Conservation (phyloP, 768 basidiomycete species). For the Candolleomyces eurysporus region DNA sequence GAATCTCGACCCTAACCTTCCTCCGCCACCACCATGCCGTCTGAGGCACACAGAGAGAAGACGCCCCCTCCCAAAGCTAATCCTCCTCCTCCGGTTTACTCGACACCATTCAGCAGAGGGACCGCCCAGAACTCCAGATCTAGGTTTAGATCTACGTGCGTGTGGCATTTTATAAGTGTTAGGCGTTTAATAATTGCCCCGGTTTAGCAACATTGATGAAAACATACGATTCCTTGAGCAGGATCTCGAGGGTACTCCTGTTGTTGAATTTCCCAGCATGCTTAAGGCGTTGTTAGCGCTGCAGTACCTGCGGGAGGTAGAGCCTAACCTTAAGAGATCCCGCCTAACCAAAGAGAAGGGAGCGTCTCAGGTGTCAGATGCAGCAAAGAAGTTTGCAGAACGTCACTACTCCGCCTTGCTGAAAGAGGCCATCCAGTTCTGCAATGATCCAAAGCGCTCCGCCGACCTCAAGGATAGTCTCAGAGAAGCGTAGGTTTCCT, state of each 20-base stretch:
- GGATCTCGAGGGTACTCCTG: too few species aligned
- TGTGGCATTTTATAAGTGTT: too few species aligned
- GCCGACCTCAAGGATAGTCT: not conserved
- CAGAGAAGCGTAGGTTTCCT: not conserved
- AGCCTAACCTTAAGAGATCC: not conserved
- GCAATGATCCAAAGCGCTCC: not conserved
- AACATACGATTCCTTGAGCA: not conserved
- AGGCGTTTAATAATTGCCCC: too few species aligned
- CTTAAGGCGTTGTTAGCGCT: not conserved
- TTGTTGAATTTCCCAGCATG: not conserved
- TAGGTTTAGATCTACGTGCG: too few species aligned
- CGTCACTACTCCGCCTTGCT: not conserved
- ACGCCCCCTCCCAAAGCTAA: too few species aligned
- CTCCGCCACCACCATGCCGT: too few species aligned
- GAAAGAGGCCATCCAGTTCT: not conserved
- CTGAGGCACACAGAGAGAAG: too few species aligned
- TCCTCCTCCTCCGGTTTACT: too few species aligned
- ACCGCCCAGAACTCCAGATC: too few species aligned
- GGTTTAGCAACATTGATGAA: too few species aligned
- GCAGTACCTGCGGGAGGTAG: not conserved
- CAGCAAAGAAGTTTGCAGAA: not conserved
- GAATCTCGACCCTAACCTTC: too few species aligned
- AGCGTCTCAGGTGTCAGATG: not conserved
- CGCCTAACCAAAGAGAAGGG: not conserved
- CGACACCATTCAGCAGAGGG: too few species aligned